phyloP scores from a whole-genome alignment of 2,329 filamentous ascomycete species.

The Sporothrix protearum region DNA sequence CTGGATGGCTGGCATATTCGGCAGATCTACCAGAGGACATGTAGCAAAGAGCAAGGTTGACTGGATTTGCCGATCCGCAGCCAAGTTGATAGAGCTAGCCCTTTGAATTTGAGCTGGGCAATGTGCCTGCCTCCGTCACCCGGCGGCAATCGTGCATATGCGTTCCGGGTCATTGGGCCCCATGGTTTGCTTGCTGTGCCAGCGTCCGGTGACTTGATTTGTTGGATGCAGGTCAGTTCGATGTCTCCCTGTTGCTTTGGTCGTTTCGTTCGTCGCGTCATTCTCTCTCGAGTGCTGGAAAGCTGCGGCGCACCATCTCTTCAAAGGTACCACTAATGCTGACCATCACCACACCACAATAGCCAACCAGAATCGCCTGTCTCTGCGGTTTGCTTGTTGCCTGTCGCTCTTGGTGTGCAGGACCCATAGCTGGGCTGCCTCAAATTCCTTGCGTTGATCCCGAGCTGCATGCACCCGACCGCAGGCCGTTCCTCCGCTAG shows the following conservation, averaged over 20 bases:
- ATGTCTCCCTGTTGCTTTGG: background rate
- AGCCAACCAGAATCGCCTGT: background rate
- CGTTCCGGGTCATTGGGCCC: background rate
- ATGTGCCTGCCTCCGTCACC: background rate
- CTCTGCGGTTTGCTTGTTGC: background rate
- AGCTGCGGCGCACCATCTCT: background rate
- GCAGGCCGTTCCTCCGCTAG: background rate
- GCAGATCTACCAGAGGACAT: background rate
- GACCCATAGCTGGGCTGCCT: background rate
- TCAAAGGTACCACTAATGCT: background rate
- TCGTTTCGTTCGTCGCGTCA: background rate
- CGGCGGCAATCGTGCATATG: conserved; percentile 2
- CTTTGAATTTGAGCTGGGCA: background rate
- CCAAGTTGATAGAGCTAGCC: too few relatives aligned
- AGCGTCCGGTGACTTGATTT: background rate
- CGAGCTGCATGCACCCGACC: background rate
- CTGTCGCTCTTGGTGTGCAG: background rate
- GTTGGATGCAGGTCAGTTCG: background rate
- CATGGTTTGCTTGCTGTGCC: background rate
- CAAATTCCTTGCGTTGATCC: background rate
- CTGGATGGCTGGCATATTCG: background rate
- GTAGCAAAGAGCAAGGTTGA: background rate
- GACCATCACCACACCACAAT: background rate
- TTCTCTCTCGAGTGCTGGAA: background rate
- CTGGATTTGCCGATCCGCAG: background rate